Percentiles rank a stretch among this genome's conserved stretches.
These are phyloP conservation scores for Straminergon stramineum DNA, from an alignment of 225 moss, liverwort and hornwort genomes.

Conservation along the genomic window DNA sequence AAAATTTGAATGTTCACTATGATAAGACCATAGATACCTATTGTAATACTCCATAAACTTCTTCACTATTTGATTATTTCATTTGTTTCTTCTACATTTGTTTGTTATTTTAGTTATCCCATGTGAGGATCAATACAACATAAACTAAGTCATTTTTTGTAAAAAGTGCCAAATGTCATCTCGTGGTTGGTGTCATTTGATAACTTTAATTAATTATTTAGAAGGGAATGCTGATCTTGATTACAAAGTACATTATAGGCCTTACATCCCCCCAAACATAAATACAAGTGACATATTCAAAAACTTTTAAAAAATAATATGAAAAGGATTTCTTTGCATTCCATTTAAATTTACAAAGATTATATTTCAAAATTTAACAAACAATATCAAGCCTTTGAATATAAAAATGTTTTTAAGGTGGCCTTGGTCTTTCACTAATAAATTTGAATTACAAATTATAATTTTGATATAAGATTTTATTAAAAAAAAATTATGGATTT, in stretches of 20 bases:
- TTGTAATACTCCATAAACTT: neutral
- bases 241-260: neutral
- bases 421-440: neutral
- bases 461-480: neutral
- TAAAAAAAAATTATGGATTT: neutral
- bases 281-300: too few relatives aligned
- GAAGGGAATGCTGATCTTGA: rapidly evolving
- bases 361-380: neutral
- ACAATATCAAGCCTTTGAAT: neutral
- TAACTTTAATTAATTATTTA: neutral
- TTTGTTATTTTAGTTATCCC: too few relatives aligned
- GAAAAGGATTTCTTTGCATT: neutral
- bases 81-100: too few relatives aligned
- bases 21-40: too few relatives aligned
- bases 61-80: too few relatives aligned
- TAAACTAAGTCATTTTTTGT: too few relatives aligned
- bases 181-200: neutral
- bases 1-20: neutral
- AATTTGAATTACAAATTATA: too few relatives aligned
- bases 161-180: neutral
- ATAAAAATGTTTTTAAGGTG: neutral
- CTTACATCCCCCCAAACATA: neutral
- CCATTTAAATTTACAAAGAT: neutral
- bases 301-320: too few relatives aligned
- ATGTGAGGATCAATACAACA: rapidly evolving